These are phyloP conservation scores for Barnettozyma hawaiiensis DNA, from an alignment of 1,139 yeast species.

Conservation along the genomic window DNA sequence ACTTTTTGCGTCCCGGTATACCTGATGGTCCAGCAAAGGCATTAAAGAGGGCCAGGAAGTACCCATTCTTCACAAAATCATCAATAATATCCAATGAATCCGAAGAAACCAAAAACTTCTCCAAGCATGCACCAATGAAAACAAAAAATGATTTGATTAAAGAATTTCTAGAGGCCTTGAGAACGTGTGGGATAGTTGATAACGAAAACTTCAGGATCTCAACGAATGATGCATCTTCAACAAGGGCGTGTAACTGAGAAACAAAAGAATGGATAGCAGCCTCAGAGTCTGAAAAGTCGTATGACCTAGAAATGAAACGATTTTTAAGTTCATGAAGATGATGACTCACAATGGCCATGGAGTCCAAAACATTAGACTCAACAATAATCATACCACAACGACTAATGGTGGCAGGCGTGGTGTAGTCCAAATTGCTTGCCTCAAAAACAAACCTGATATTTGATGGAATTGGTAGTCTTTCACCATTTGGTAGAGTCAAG, in stretches of 20 bases:
- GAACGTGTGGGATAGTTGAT: slow-evolving; percentile 40
- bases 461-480: slow-evolving; percentile 61
- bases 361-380: slow-evolving; percentile 34
- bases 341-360: slow-evolving; percentile 25
- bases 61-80: slow-evolving; percentile 3
- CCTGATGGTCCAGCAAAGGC: slow-evolving; percentile 38
- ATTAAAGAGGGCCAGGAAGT: slow-evolving; percentile 48
- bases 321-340: slow-evolving; percentile 10
- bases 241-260: slow-evolving; percentile 14
- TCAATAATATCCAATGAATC: not conserved
- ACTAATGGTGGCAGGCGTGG: slow-evolving; percentile 90
- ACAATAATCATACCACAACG: slow-evolving; percentile 91
- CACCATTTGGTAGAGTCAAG: slow-evolving; percentile 86
- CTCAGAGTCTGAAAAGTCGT: slow-evolving; percentile 11
- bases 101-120: not conserved
- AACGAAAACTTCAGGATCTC: slow-evolving; percentile 19
- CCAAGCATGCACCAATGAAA: slow-evolving; percentile 17
- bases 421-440: slow-evolving; percentile 55
- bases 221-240: slow-evolving; percentile 17
- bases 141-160: slow-evolving; percentile 37
- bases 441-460: slow-evolving; percentile 72
- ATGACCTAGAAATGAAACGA: slow-evolving; percentile 16
- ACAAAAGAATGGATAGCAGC: slow-evolving; percentile 5
- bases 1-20: slow-evolving; percentile 23
- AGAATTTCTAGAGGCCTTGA: slow-evolving; percentile 42